phyloP scores from a whole-genome alignment of 768 basidiomycete genomes.

The Naematelia encephala region DNA sequence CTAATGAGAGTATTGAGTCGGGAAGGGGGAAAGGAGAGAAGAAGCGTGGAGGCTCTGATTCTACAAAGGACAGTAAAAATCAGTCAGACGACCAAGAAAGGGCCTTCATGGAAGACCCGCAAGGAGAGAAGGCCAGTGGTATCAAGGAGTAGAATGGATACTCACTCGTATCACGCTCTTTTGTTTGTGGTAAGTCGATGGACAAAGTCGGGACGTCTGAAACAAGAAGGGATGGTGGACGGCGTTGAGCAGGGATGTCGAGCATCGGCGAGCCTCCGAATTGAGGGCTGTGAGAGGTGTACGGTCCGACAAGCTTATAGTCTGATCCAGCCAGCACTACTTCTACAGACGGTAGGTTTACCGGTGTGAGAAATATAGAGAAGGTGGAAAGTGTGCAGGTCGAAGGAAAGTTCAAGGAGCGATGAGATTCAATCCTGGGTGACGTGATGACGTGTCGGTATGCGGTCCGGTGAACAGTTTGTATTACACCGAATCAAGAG shows the following conservation, averaged over 20 bases:
- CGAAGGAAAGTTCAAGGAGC: no score
- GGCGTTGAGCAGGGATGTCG: neutral
- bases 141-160: neutral
- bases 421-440: no score
- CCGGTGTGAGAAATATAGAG: neutral
- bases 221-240: neutral
- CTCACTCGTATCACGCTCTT: neutral
- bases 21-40: constrained; percentile 5
- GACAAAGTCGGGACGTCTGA: neutral
- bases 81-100: neutral
- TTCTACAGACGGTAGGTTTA: neutral
- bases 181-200: neutral
- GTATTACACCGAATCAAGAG: no score
- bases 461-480: no score
- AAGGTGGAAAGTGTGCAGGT: neutral
- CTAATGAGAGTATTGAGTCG: constrained; percentile 6
- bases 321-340: neutral
- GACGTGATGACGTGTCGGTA: neutral
- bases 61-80: neutral
- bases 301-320: neutral
- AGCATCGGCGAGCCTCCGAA: neutral
- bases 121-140: no score
- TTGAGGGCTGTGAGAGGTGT: neutral
- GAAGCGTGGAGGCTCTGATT: constrained; percentile 1
- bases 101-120: neutral